These are phyloP conservation scores for Acanthamoeba rhysodes DNA, from an alignment of 208 protist species.

Conservation along the genomic window DNA sequence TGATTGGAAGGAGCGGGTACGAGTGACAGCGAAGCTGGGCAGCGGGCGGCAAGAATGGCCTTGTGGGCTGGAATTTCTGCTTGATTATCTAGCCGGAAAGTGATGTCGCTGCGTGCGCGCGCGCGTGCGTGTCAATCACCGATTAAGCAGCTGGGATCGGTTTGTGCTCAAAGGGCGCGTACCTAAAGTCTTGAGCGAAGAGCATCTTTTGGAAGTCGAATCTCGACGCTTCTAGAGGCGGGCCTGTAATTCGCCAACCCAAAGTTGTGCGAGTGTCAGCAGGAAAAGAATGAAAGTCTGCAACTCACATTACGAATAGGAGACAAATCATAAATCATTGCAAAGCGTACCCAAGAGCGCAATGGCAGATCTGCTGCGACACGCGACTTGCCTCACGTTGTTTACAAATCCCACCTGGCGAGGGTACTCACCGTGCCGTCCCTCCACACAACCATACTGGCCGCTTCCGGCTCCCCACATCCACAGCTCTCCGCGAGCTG, in stretches of 20 bases:
- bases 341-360: not conserved
- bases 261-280: not conserved
- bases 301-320: not conserved
- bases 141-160: not conserved
- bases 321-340: not conserved
- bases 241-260: not conserved
- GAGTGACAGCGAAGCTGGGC: not conserved
- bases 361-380: not conserved
- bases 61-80: not conserved
- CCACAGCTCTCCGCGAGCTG: conserved; percentile 16
- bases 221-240: not conserved
- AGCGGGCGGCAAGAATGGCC: conserved; percentile 15
- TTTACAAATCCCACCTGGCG: not conserved
- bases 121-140: not conserved
- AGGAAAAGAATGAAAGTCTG: not conserved
- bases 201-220: not conserved
- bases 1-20: not conserved
- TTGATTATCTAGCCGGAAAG: not conserved
- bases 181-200: conserved; percentile 4
- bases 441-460: not conserved
- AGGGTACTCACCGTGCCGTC: not conserved
- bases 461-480: not conserved
- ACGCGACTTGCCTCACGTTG: not conserved
- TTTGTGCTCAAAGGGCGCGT: not conserved
- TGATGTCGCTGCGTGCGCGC: not conserved